Conservation (phyloP, 305 asterid genomes). For the Fraxinus nigra region DNA sequence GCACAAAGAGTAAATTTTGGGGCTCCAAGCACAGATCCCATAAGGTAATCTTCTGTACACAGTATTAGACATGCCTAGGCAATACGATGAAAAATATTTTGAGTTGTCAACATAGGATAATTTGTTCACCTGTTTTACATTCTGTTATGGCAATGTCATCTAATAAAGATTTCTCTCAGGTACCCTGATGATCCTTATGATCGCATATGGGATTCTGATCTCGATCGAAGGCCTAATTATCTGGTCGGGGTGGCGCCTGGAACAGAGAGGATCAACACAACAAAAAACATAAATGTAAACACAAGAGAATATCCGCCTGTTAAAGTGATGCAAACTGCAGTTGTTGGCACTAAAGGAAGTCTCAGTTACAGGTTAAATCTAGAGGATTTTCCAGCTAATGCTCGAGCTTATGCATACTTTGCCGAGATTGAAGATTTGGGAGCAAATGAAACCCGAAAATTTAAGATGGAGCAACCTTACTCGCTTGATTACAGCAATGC, state of each 20-base stretch:
- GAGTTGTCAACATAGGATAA: background rate
- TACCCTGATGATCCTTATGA: constrained; percentile 94
- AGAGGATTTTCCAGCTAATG: constrained; percentile 91
- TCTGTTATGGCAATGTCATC: background rate
- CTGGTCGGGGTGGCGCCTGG: constrained; percentile 93
- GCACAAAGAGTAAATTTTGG: constrained; percentile 90
- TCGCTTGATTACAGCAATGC: constrained; percentile 86
- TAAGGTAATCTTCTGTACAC: constrained; percentile 47
- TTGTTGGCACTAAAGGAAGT: constrained; percentile 72
- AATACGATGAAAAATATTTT: background rate
- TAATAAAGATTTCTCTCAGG: constrained; percentile 41
- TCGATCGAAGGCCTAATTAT: constrained; percentile 67
- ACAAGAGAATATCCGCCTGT: constrained; percentile 96
- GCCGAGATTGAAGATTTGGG: constrained; percentile 84
- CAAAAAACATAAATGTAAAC: constrained; percentile 48
- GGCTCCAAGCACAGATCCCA: constrained; percentile 49
- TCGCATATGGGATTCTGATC: constrained; percentile 95
- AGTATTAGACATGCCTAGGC: background rate
- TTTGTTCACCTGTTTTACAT: background rate
- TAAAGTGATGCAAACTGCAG: constrained; percentile 96
- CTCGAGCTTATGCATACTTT: constrained; percentile 87
- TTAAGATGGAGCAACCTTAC: constrained; percentile 78
- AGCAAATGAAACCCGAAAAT: constrained; percentile 67
- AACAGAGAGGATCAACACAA: constrained; percentile 75
- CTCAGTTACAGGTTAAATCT: constrained; percentile 77